Evolutionary conservation across 805 yeast species (phyloP).

Genomic region (Saccharomycopsis synnaedendra): DNA sequence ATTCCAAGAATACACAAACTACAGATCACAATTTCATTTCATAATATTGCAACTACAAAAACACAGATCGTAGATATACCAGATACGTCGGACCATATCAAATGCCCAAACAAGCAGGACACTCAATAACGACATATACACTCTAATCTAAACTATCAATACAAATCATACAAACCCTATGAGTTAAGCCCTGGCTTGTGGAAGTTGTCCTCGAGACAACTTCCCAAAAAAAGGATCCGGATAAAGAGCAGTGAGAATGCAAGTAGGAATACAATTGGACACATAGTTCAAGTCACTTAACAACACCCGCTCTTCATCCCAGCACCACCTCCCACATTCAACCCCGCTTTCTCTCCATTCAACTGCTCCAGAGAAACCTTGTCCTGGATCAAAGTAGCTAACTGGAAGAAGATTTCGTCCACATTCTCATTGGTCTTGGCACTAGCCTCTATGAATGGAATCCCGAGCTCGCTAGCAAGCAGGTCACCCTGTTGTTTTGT

Average conservation of each 20-base stretch:
- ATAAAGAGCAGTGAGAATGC: no score
- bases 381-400: conserved; percentile 80
- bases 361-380: conserved; percentile 41
- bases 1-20: no score
- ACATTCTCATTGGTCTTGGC: conserved; percentile 92
- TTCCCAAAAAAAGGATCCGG: no score
- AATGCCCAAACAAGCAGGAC: no score
- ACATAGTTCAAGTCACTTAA: background rate
- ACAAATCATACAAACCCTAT: no score
- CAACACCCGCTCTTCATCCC: conserved; percentile 1
- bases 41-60: background rate
- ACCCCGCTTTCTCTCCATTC: conserved; percentile 18
- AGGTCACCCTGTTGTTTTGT: conserved; percentile 83
- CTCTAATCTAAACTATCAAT: no score
- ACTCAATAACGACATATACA: no score
- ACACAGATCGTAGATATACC: no score
- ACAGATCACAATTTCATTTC: background rate
- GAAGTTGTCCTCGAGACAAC: no score
- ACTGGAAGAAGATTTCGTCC: conserved; percentile 80
- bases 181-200: no score
- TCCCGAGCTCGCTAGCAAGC: conserved; percentile 73
- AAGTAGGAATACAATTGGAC: no score
- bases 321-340: conserved; percentile 4
- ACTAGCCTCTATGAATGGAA: conserved; percentile 91
- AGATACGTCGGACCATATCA: no score